Conservation (phyloP, 176 grass and related monocot species). For the Carex kokanica region DNA sequence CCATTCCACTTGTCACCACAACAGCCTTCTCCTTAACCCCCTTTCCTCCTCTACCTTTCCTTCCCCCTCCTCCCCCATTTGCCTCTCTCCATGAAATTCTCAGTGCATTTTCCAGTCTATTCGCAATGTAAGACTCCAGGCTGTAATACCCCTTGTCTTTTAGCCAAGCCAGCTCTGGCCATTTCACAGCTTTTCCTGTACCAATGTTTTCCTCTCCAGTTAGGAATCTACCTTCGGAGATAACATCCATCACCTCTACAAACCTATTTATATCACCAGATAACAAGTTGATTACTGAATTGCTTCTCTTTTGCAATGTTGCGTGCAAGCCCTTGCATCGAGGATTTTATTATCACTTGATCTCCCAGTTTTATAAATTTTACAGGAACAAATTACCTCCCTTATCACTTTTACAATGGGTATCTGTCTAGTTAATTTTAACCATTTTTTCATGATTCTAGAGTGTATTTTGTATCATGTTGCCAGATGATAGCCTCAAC, state of each 20-base stretch:
- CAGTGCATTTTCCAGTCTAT: slow-evolving; percentile 78
- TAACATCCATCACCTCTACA: slow-evolving; percentile 72
- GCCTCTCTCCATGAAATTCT: slow-evolving; percentile 56
- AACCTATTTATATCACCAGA: slow-evolving; percentile 1
- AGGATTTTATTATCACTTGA: neutral
- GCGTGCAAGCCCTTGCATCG: neutral
- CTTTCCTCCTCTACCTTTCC: slow-evolving; percentile 63
- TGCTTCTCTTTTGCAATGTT: neutral
- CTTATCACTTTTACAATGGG: neutral
- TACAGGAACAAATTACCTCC: neutral
- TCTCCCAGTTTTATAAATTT: neutral
- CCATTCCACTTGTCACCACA: slow-evolving; percentile 28
- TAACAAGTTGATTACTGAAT: neutral
- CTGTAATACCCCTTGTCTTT: slow-evolving; percentile 81
- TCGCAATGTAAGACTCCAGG: slow-evolving; percentile 67
- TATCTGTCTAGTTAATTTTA: neutral
- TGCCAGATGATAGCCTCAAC: neutral
- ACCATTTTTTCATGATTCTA: neutral
- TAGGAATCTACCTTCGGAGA: slow-evolving; percentile 73
- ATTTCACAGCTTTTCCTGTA: slow-evolving; percentile 35
- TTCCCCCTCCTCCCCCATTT: slow-evolving; percentile 35
- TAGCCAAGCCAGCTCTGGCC: slow-evolving; percentile 77
- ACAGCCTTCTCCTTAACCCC: slow-evolving; percentile 59
- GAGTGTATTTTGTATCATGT: neutral
- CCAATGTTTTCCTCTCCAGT: slow-evolving; percentile 39